Base-by-base conservation (phyloP, 2,329 filamentous ascomycete genomes). In the Aspergillus chevalieri region DNA sequence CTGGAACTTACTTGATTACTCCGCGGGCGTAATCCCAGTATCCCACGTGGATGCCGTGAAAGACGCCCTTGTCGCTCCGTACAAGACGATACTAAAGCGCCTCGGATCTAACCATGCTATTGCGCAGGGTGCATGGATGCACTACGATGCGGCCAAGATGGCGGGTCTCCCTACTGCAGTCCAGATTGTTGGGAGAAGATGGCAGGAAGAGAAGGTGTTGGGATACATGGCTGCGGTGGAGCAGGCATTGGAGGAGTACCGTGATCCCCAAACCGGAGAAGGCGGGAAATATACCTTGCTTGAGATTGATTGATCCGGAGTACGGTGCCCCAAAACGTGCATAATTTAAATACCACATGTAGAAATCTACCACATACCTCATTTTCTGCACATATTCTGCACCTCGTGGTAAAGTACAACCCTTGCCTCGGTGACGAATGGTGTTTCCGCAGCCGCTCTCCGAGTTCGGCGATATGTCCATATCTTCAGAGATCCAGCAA, bases 1-100 rank as follows among this genome's bases (percentile, higher is more conserved):
- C 49, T 97, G 93, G 74, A 96, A 96, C 61, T 57, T 96, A 82
- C 81, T 96, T 44, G 92, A 96, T 65, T 96, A 96, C 69, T 82
- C 87, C 1, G 80, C 82, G 10, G 91, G 91, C 34, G 82, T 95
- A 33, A 63, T 97, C 19, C 91, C 92, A 0, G 84, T 96, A 1
- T 92, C 88, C 0, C 87, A 90, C 52, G 91, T 96, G 1, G 86
- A 95, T 57, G 62, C 68, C 1, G 74, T 82, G 39, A 87, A 93
- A 62, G 78, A 81, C 54, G 76, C 91, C 0, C 81, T 89, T 0
- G 58, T 72, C 0, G 71, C 69, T 85, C 67, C 79, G 12, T 73
- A 72, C 45, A 68, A 65, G 50, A 57, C 55, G 1, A 59, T 54
- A 0, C 55, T 73, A 39, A 66, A 65, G 54, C 59, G 59, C 6